Base-by-base conservation (phyloP, 257 asterid species). In the Primulina huaijiensis region DNA sequence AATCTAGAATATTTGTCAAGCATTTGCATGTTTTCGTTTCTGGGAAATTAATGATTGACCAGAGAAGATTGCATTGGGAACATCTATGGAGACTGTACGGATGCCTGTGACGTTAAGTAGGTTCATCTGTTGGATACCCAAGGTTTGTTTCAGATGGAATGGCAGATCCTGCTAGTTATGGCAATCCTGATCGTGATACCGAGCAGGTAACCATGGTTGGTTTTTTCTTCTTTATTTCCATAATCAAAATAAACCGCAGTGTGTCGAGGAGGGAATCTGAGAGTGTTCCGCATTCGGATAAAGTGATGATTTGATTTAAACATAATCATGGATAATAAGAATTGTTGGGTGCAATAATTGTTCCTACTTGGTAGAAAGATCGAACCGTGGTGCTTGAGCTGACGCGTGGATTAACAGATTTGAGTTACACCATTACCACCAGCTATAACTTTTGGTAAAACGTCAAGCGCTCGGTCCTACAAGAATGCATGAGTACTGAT, bases 121-220 rank as follows among this genome's bases (percentile, higher is more conserved):
- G 84, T 78, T 82, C 74, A 55, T 74, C 70, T 27, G 88, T 83
- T 74, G 88, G 85, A 78, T 74, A 71, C 77, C 92, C 82, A 69
- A 75, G 75, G 82, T 79, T 86, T 76, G 84, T 88, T 87, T 85
- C 94, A 92, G 90, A 92, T 90, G 97, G 99, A 90, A 93, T 93
- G 99, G 99, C 96, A 90, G 96, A 90, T 90, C 96, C 82, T 84
- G 84, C 83, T 90, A 87, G 92, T 78, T 85, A 80, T 87, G 92
- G 80, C 83, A 82, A 78, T 80, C 80, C 84, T 79, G 90, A 85
- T 75, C 92, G 96, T 34, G 94, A 92, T 77, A 77, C 80, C 76
- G 97, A 92, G 67, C 96, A 88, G 96, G 98, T 46, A 14, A 46
- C n/a, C 55, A 46, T 46, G 55, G 19, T 46, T 14, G 16, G 3